Evolutionary conservation across 805 yeast species (phyloP), one percentile per base, ranked within the genome.

Genomic region (Lipomyces chichibuensis): DNA sequence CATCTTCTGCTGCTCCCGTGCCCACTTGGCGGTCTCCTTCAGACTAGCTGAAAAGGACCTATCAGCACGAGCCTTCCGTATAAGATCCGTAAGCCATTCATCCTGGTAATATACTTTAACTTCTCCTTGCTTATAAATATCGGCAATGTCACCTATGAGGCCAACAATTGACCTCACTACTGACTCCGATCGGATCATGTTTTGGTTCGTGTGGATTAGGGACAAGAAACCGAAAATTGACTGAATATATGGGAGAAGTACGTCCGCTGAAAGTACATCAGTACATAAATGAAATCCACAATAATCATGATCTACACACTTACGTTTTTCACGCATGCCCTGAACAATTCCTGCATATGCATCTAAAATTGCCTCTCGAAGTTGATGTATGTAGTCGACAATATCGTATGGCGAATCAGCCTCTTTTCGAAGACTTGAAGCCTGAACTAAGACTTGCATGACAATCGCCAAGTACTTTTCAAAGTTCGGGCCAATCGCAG

Each of bases 21-120:
- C 98, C 98, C 98, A 95, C 80, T 93, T 86, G 8, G 98, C 98
- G n/a, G 97, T 91, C 75, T 90, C 95, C 76, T 86, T 87, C 13
- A 98, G 92, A 64, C 83, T 80, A 73, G 85, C 86, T 46, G 86
- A 81, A 75, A 87, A 90, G 39, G 82, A 73, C 69, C 84, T 82
- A 75, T 88, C 88, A 63, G 85, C 75, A 78, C 95, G 86, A 27
- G 93, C 88, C 75, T 83, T 85, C 77, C 87, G 88, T 76, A 95
- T 88, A 75, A 91, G 85, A 32, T 86, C 88, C 6, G 89, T 80
- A 33, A 95, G 87, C 97, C 97, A 92, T 1, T 83, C 87, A 80
- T 88, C 91, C 25, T 80, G 77, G 78, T 87, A 92, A 60, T 83
- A 84, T 69, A 83, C 84, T 74, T 85, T 85, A 77, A 91, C 85